Base-by-base conservation (phyloP, 768 basidiomycete species). In the Amyloporia xantha region DNA sequence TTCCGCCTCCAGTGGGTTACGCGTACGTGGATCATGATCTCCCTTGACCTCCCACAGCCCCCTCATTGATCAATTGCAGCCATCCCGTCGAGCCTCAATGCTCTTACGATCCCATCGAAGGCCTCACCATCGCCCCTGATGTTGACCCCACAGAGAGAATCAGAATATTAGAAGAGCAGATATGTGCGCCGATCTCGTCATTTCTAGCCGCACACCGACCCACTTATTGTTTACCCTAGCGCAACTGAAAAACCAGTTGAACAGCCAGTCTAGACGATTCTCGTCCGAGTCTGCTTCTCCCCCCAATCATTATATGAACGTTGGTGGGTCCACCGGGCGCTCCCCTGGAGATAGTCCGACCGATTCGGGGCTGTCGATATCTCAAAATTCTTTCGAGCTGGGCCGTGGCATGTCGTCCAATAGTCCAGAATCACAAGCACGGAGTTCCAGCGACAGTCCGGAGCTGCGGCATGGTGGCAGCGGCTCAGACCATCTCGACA, bases 51-150 rank as follows among this genome's bases (percentile, higher is more conserved):
- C n/a, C n/a, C n/a, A n/a, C n/a, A n/a, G n/a, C n/a, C n/a, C n/a
- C n/a, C n/a, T n/a, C n/a, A n/a, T n/a, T n/a, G n/a, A n/a, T 55
- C 42, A 54, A 46, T 30, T 53, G 19, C 57, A 90, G 87, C 20
- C 89, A 92, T 66, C 90, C 90, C n/a, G 71, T 78, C 9, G 87
- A 90, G 63, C 89, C 89, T 6, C 83, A 85, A 59, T 92, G 89
- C 58, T 79, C 79, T 9, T 92, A 92, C 62, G 89, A 92, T 66
- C 89, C 88, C 2, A 82, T 91, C 13, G 89, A 91, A 63, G 90
- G 89, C 15, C 65, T 91, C 30, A 73, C 79, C 6, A 75, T 91
- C 33, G 82, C 85, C 19, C 77, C 87, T 42, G 86, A 90, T 51
- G 80, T 77, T 11, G 85, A 91, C 64, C 86, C 87, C n/a, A 58